phyloP scores from a whole-genome alignment of 2,329 filamentous ascomycete species.

The Apiospora pterosperma region DNA sequence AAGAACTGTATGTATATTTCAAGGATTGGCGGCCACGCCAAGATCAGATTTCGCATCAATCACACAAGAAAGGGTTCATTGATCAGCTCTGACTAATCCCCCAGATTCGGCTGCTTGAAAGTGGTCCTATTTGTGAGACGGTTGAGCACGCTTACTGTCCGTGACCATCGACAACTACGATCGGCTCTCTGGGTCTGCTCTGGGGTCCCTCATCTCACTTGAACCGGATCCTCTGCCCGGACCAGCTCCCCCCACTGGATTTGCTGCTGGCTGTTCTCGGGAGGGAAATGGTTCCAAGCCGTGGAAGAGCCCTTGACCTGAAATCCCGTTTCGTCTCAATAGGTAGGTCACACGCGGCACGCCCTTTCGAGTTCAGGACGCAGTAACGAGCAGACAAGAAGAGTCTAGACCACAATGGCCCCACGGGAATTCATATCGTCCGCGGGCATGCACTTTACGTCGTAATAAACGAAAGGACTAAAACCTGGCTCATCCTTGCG shows the following conservation, averaged over 20 bases:
- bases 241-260: neutral
- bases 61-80: neutral
- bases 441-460: neutral
- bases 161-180: neutral
- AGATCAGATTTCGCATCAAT: neutral
- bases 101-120: neutral
- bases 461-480: neutral
- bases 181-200: slow-evolving; percentile 1
- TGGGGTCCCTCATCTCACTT: neutral
- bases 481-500: neutral
- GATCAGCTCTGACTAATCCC: neutral
- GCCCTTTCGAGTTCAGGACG: neutral
- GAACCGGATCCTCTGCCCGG: neutral
- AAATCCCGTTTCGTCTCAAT: neutral
- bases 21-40: neutral
- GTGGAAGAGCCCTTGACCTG: neutral
- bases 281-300: neutral
- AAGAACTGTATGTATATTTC: neutral
- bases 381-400: neutral
- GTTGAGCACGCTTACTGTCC: neutral
- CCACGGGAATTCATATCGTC: neutral
- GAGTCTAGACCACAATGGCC: neutral
- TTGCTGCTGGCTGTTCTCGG: neutral
- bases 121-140: neutral
- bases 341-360: neutral